A percentile compares a stretch with the other conserved stretches of the same genome.
Conservation (phyloP, 768 basidiomycete species). For the Collybia sordida region DNA sequence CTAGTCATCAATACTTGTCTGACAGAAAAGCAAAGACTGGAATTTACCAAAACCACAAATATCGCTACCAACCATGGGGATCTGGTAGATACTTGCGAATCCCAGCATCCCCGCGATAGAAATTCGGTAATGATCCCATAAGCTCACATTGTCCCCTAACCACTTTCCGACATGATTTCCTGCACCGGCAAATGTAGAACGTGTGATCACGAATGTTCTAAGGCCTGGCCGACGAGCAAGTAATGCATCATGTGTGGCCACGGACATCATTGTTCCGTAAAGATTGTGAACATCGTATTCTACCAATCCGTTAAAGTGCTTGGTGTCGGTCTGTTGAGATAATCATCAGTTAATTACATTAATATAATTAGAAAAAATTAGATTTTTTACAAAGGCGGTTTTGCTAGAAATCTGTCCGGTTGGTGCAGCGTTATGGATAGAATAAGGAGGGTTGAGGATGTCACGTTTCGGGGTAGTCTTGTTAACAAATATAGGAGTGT, state of each 20-base stretch:
- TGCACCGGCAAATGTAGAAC: conserved; percentile 72
- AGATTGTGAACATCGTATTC: conserved; percentile 69
- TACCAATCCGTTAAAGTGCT: conserved; percentile 55
- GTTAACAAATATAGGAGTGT: conserved; percentile 50
- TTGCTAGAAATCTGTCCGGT: conserved; percentile 46
- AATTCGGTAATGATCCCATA: conserved; percentile 56
- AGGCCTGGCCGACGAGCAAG: conserved; percentile 59
- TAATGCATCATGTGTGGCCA: conserved; percentile 59
- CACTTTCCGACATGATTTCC: conserved; percentile 71
- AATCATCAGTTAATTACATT: no score
- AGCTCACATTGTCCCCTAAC: conserved; percentile 66
- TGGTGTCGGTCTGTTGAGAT: conserved; percentile 35
- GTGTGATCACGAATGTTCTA: conserved; percentile 66
- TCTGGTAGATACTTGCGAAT: conserved; percentile 63
- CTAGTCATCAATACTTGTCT: no score
- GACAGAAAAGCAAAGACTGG: no score
- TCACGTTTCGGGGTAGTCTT: conserved; percentile 21
- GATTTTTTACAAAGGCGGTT: conserved; percentile 56
- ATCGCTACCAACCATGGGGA: conserved; percentile 79
- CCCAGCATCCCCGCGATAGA: conserved; percentile 67
- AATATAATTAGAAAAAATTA: no score
- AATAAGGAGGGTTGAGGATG: conserved; percentile 53
- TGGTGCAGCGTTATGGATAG: conserved; percentile 53
- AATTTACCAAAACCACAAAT: conserved; percentile 63
- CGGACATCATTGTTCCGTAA: conserved; percentile 73